A percentile compares a stretch with the other conserved stretches of the same genome.
Conservation (phyloP, 805 yeast genomes). For the Ogataea ramenticola region DNA sequence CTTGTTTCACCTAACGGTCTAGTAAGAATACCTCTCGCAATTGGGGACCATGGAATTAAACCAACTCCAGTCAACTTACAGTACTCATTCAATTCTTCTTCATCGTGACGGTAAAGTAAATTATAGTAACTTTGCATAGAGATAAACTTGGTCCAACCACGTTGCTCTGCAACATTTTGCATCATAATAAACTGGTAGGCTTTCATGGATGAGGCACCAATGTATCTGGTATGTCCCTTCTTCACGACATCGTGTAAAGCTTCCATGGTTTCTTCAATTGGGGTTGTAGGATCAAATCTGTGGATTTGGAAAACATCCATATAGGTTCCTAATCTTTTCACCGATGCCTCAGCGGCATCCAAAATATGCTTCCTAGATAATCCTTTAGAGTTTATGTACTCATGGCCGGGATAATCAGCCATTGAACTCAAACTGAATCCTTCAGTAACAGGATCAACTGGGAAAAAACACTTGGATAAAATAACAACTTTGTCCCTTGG, state of each 20-base stretch:
- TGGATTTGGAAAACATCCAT: slow-evolving; percentile 53
- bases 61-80: slow-evolving; percentile 49
- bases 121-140: slow-evolving; percentile 55
- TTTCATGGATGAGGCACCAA: slow-evolving; percentile 8
- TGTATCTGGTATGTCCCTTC: slow-evolving; percentile 28
- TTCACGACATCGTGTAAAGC: slow-evolving; percentile 47
- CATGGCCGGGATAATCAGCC: slow-evolving; percentile 13
- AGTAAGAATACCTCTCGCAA: slow-evolving; percentile 47
- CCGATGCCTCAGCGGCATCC: slow-evolving; percentile 33
- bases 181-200: slow-evolving; percentile 46
- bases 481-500: slow-evolving; percentile 51
- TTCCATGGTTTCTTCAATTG: slow-evolving; percentile 48
- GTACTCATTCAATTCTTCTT: slow-evolving; percentile 51
- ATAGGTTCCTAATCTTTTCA: slow-evolving; percentile 41
- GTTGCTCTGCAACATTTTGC: slow-evolving; percentile 49
- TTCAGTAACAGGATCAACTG: slow-evolving; percentile 19
- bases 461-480: slow-evolving; percentile 35
- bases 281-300: slow-evolving; percentile 40
- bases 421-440: too few species aligned
- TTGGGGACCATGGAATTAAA: slow-evolving; percentile 55
- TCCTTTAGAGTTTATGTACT: slow-evolving; percentile 32
- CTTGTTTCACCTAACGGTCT: slow-evolving; percentile 29
- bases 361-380: slow-evolving; percentile 39
- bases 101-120: slow-evolving; percentile 56
- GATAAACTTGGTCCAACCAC: slow-evolving; percentile 52